A percentile compares a stretch with the other conserved stretches of the same genome.
Evolutionary conservation across 352 stramenopile genomes (phyloP).

Genomic region (Globisporangium rhizosaccharum): DNA sequence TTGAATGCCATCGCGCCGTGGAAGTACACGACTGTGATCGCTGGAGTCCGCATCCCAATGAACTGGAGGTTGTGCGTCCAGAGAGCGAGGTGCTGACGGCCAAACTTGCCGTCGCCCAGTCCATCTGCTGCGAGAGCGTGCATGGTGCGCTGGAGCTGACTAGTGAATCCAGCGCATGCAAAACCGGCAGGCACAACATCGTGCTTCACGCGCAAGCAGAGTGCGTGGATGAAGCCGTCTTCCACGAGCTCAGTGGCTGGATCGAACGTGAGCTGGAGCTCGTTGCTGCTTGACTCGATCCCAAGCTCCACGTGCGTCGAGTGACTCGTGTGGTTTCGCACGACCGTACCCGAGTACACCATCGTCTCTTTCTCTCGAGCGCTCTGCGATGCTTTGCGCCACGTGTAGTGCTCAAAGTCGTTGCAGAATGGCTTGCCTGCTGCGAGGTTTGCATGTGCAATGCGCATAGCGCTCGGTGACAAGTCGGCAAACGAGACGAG

Average conservation of each 20-base stretch:
- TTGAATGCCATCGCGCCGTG: not conserved
- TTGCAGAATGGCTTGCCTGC: not conserved
- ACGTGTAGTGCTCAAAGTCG: slow-evolving; percentile 3
- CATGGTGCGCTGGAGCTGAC: not conserved
- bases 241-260: not conserved
- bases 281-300: not conserved
- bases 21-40: slow-evolving; percentile 18
- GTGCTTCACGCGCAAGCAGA: slow-evolving; percentile 2
- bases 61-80: slow-evolving; percentile 27
- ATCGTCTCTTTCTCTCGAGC: not conserved
- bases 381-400: not conserved
- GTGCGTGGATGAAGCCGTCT: not conserved
- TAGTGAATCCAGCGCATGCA: not conserved
- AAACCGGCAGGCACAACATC: not conserved
- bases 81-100: slow-evolving; percentile 20
- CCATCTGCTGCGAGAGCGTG: not conserved
- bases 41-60: not conserved
- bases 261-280: not conserved
- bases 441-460: slow-evolving; percentile 18
- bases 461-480: slow-evolving; percentile 13
- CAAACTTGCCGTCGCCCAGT: slow-evolving; percentile 2
- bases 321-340: not conserved
- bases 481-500: slow-evolving; percentile 21
- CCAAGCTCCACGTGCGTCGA: not conserved
- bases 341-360: not conserved